Conservation (phyloP, 768 basidiomycete genomes). For the Termitomyces sp. region DNA sequence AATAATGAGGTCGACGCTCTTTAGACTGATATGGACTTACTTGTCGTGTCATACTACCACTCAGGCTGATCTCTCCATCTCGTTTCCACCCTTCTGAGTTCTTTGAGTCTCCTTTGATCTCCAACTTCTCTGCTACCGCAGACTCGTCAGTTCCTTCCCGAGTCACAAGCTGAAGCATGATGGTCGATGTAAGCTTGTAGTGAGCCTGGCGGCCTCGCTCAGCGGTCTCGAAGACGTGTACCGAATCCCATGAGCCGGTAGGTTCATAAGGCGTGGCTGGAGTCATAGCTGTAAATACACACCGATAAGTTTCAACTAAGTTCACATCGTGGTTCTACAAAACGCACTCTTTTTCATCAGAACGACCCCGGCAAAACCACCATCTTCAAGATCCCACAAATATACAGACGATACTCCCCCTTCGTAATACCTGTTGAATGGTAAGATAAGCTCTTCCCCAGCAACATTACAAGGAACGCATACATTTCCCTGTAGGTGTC, state of each 20-base stretch:
- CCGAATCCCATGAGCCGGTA: conserved; percentile 94
- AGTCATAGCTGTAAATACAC: conserved; percentile 45
- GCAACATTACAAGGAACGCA: conserved; percentile 12
- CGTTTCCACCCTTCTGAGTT: conserved; percentile 43
- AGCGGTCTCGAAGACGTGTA: conserved; percentile 95
- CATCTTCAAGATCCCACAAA: conserved; percentile 97
- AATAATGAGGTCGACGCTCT: neutral
- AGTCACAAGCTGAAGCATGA: conserved; percentile 89
- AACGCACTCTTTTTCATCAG: conserved; percentile 85
- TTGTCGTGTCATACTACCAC: conserved; percentile 97
- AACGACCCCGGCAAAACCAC: conserved; percentile 94
- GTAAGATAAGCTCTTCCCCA: neutral
- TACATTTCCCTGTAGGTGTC: conserved; percentile 96
- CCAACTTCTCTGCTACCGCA: conserved; percentile 14
- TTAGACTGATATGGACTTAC: conserved; percentile 35
- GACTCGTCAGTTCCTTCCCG: conserved; percentile 33
- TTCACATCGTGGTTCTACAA: conserved; percentile 1
- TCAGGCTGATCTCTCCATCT: conserved; percentile 75
- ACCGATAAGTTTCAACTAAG: neutral
- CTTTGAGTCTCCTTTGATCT: conserved; percentile 31
- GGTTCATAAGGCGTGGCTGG: conserved; percentile 53
- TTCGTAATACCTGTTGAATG: conserved; percentile 76
- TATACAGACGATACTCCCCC: conserved; percentile 97
- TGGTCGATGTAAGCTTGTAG: conserved; percentile 95
- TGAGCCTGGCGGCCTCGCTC: conserved; percentile 90